Evolutionary conservation across 176 grass and related monocot species (phyloP).

Genomic region (Triticum dicoccoides): DNA sequence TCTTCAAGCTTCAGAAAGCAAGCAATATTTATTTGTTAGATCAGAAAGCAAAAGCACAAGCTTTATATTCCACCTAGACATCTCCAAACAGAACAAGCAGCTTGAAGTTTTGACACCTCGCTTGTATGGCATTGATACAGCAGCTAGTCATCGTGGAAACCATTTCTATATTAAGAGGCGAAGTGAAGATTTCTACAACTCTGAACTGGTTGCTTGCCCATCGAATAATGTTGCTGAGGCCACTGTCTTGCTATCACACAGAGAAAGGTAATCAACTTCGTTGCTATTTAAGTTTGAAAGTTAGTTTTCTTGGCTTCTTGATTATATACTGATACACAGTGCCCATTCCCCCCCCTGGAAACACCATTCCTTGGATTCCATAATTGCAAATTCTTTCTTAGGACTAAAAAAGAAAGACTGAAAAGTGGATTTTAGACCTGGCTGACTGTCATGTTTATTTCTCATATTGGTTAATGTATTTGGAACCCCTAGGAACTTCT

Average conservation of each 20-base stretch:
- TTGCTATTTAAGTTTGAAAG: neutral
- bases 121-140: conserved; percentile 77
- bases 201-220: conserved; percentile 79
- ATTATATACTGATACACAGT: neutral
- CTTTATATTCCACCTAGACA: conserved; percentile 72
- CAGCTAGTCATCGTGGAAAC: conserved; percentile 75
- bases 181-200: conserved; percentile 86
- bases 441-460: neutral
- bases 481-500: neutral
- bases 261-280: conserved; percentile 61
- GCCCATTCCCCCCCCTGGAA: neutral
- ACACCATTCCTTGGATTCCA: neutral
- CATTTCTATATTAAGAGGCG: conserved; percentile 82
- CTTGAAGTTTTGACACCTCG: conserved; percentile 68
- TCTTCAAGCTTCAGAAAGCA: conserved; percentile 81
- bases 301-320: conserved; percentile 16
- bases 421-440: conserved; percentile 4
- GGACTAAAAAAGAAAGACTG: neutral
- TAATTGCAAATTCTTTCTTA: neutral
- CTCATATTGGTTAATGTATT: conserved; percentile 5
- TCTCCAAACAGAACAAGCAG: conserved; percentile 53
- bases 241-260: conserved; percentile 75
- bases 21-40: conserved; percentile 78
- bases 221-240: conserved; percentile 68
- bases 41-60: conserved; percentile 89